Evolutionary conservation across 1,139 yeast species (phyloP).

Genomic region (Yamadazyma mexicana): DNA sequence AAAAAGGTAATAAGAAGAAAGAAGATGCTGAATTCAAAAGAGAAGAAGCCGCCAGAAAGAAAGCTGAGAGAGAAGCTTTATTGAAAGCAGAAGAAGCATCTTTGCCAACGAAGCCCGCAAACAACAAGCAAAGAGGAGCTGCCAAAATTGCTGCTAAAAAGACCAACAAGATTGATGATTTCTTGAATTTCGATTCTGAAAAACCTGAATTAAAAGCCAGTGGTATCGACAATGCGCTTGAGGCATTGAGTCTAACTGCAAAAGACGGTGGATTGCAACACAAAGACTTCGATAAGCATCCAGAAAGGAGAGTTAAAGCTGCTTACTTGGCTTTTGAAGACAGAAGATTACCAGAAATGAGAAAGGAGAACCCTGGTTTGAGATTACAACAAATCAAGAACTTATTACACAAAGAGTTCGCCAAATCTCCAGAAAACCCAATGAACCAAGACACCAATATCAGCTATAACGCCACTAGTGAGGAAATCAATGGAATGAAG

Average conservation of each 20-base stretch:
- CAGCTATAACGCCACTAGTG: conserved; percentile 59
- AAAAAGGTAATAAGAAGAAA: conserved; percentile 69
- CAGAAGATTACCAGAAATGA: conserved; percentile 67
- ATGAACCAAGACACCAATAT: conserved; percentile 76
- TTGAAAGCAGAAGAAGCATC: conserved; percentile 65
- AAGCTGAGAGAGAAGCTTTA: conserved; percentile 61
- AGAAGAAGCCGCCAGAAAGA: conserved; percentile 64
- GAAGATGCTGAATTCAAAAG: conserved; percentile 60
- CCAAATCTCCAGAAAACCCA: conserved; percentile 79
- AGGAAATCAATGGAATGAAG: conserved; percentile 55
- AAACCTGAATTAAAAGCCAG: conserved; percentile 63
- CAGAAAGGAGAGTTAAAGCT: conserved; percentile 86
- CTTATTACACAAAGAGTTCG: conserved; percentile 74
- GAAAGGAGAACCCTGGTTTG: conserved; percentile 78
- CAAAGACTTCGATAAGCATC: conserved; percentile 80
- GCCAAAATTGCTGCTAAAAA: conserved; percentile 66
- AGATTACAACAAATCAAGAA: conserved; percentile 79
- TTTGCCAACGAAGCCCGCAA: conserved; percentile 56
- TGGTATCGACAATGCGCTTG: conserved; percentile 77
- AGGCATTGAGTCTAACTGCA: conserved; percentile 67
- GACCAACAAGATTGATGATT: conserved; percentile 65
- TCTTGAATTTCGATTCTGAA: conserved; percentile 51
- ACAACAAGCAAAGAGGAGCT: conserved; percentile 64
- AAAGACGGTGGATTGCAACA: conserved; percentile 54
- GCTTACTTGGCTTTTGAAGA: conserved; percentile 76